Base-by-base conservation (phyloP, 1,284 basidiomycete genomes). In the Acaromyces ingoldii region DNA sequence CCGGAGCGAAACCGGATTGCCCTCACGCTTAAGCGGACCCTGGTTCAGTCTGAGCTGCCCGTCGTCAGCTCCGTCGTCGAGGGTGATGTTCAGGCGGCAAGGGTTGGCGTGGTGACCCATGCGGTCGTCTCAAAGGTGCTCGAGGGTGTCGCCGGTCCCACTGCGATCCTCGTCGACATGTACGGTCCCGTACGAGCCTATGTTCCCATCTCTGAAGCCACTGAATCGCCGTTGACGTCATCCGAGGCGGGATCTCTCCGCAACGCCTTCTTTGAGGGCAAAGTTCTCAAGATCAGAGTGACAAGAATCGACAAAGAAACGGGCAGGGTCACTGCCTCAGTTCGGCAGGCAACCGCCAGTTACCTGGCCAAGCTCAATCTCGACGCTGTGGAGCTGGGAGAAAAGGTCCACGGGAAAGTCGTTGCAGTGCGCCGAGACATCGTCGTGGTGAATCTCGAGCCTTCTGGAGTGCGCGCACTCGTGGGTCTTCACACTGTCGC, bases 1-100 rank as follows among this genome's bases (percentile, higher is more conserved):
- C 79, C 85, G 0, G 84, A 85, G 38, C 83, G 85, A 50, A 89
- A 87, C 73, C 83, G 91, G 9, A 83, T 98, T 49, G 82, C 84
- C 4, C 78, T 98, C 31, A 97, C 95, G 0, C 84, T 92, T 34
- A 97, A 98, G 79, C 93, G 91, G 79, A 85, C 87, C 3, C 80
- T 99, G 13, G 77, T 99, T 38, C 86, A 91, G 33, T 89, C 91
- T 0, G 76, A 77, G 15, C 77, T 91, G 10, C 68, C 70, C 34
- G 56, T 73, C 40, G 56, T 73, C 6, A 85, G 87, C 0, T 80
- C 89, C 38, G 75, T 95, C 38, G n/a, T n/a, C n/a, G n/a, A n/a
- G n/a, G 76, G 85, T 0, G 80, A 78, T 15, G 76, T 86, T 49
- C 85, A 85, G 40, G 85, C 88, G 55, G 85, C 84, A 26, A 80